Conservation (phyloP, 768 basidiomycete genomes). For the Tricholoma terreum region DNA sequence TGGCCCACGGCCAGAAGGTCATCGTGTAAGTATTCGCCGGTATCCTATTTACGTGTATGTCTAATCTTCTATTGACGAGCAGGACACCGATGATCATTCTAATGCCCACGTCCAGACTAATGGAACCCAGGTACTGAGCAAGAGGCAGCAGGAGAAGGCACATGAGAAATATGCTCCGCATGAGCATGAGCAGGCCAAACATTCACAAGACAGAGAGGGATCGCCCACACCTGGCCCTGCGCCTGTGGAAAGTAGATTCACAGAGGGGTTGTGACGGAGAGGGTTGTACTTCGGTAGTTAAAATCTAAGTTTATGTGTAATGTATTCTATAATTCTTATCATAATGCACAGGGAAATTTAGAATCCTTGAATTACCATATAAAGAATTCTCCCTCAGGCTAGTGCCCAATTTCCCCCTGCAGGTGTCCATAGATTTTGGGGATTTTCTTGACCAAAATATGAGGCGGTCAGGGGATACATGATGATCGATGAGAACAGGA, state of each 20-base stretch:
- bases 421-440: no score
- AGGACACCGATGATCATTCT: constrained; percentile 11
- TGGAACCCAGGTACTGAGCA: constrained; percentile 43
- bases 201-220: background rate
- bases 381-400: no score
- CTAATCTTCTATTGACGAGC: constrained; percentile 30
- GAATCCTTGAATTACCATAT: no score
- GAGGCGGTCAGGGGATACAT: no score
- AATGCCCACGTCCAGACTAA: constrained; percentile 8
- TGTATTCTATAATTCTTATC: no score
- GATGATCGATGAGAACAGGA: constrained; percentile 21
- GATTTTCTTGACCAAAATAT: no score
- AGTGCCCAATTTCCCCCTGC: no score
- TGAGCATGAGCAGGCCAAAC: constrained; percentile 2
- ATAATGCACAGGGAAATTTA: no score
- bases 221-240: constrained; percentile 21
- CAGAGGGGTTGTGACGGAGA: constrained; percentile 19
- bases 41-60: constrained; percentile 25
- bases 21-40: background rate
- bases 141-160: constrained; percentile 70
- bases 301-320: background rate
- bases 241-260: constrained; percentile 28
- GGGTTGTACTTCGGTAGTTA: background rate
- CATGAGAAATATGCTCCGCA: constrained; percentile 53
- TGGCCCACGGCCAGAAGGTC: background rate